These are phyloP conservation scores for Cryptococcus sp. DNA, from an alignment of 1,284 basidiomycete species.

Conservation along the genomic window DNA sequence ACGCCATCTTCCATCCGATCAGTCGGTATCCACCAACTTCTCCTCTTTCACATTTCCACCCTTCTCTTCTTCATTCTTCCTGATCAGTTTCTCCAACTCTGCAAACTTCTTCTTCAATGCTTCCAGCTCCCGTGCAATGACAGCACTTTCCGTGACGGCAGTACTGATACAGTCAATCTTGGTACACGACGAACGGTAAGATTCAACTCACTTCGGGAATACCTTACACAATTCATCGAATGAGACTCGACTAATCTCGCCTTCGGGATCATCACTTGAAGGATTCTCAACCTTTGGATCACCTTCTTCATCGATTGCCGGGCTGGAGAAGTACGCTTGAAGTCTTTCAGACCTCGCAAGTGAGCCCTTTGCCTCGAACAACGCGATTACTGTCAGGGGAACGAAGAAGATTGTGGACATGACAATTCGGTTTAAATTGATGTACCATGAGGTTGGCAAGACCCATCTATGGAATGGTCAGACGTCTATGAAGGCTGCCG, in stretches of 20 bases:
- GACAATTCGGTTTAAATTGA: constrained; percentile 66
- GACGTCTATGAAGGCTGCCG: constrained; percentile 47
- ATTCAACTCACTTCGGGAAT: constrained; percentile 67
- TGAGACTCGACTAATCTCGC: constrained; percentile 64
- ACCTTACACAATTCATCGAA: constrained; percentile 69
- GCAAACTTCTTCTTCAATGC: constrained; percentile 59
- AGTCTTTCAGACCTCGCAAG: constrained; percentile 51
- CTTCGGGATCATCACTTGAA: constrained; percentile 47
- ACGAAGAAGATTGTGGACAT: constrained; percentile 77
- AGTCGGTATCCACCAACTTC: background rate
- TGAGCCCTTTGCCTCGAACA: constrained; percentile 66
- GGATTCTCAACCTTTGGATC: constrained; percentile 62
- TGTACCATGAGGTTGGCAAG: constrained; percentile 27
- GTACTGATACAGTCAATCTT: constrained; percentile 24
- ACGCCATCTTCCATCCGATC: too few species aligned
- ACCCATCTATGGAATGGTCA: constrained; percentile 39
- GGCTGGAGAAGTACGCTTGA: constrained; percentile 59
- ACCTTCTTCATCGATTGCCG: constrained; percentile 61
- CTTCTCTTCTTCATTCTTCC: constrained; percentile 15
- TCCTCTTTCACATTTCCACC: background rate
- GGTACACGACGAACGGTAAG: background rate
- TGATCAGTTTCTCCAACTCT: constrained; percentile 55
- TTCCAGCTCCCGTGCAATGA: constrained; percentile 62
- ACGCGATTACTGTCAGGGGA: constrained; percentile 66
- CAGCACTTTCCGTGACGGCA: constrained; percentile 59